A percentile compares a stretch with the other conserved stretches of the same genome.
Evolutionary conservation across 352 stramenopile species (phyloP).

Genomic region (Thraustotheca clavata): DNA sequence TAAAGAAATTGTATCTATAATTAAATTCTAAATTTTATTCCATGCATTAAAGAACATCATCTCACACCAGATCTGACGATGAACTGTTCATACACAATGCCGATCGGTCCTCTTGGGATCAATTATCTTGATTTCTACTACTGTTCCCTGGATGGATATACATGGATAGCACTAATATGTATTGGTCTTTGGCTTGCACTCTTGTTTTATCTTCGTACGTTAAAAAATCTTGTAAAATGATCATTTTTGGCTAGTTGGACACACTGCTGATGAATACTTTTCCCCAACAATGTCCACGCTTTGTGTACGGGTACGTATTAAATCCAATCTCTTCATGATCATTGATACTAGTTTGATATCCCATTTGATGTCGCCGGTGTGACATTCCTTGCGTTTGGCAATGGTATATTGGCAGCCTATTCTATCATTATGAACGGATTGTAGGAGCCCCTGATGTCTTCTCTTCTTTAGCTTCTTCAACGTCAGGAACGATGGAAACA

Average conservation of each 20-base stretch:
- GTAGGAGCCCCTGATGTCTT: conserved; percentile 93
- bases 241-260: conserved; percentile 69
- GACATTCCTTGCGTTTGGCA: conserved; percentile 96
- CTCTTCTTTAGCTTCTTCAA: conserved; percentile 82
- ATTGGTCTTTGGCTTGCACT: conserved; percentile 57
- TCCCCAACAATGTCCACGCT: conserved; percentile 94
- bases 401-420: conserved; percentile 35
- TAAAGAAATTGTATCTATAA: neutral
- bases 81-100: conserved; percentile 12
- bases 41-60: neutral
- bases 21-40: neutral
- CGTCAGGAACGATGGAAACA: conserved; percentile 50
- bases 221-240: neutral
- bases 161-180: conserved; percentile 40
- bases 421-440: neutral
- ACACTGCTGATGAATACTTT: conserved; percentile 97
- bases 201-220: conserved; percentile 80
- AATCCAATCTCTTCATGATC: neutral
- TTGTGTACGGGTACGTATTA: conserved; percentile 70
- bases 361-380: conserved; percentile 92
- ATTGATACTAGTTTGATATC: conserved; percentile 44
- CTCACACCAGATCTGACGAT: neutral
- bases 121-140: conserved; percentile 80
- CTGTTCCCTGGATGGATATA: conserved; percentile 37
- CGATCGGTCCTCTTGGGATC: conserved; percentile 54